Evolutionary conservation across 768 basidiomycete genomes (phyloP), one percentile per base, ranked within the genome.

Genomic region (Hygrocybe punicea): DNA sequence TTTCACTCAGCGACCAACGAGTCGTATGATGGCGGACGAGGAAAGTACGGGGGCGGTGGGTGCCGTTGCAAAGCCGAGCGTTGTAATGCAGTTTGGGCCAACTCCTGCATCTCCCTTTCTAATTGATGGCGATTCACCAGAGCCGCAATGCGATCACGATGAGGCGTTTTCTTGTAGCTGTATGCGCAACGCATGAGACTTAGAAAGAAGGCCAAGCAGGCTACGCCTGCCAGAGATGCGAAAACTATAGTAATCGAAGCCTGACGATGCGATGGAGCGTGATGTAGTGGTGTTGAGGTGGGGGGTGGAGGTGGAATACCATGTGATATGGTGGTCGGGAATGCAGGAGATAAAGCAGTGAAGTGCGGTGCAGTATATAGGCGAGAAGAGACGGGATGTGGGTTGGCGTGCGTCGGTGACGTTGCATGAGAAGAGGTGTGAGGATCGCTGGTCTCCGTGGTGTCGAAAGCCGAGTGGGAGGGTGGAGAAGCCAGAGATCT

Each of bases 31-130:
- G 79, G 76, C 11, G 83, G 82, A 17, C 75, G 75, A n/a, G 75
- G 76, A 48, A 78, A 64, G 64, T 84, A 84, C 1, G 80, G 80
- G 42, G 83, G 82, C 2, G 80, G 78, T 17, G 81, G 80, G 14
- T 77, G 79, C 9, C 63, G 71, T 40, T 70, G 61, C 33, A 71
- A 67, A 34, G 62, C 62, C n/a, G 51, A 50, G 17, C 65, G 63
- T 19, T 71, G 66, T 33, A 67, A 53, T 4, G 60, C 49, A 39
- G 73, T 74, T 21, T 73, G 71, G 56, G 76, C 74, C 47, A 78
- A 63, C 62, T 81, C 78, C 51, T 74, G 78, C 64, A 84, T 73
- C 67, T 84, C 84, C 36, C 72, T 68, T 52, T 83, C 76, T 7
- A 85, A 71, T 33, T 73, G 73, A 64, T 78, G 78, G 37, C 79